A percentile compares a stretch with the other conserved stretches of the same genome.
These are phyloP conservation scores for Rhynchospora tenuis DNA, from an alignment of 176 grass and related monocot species.

Conservation along the genomic window DNA sequence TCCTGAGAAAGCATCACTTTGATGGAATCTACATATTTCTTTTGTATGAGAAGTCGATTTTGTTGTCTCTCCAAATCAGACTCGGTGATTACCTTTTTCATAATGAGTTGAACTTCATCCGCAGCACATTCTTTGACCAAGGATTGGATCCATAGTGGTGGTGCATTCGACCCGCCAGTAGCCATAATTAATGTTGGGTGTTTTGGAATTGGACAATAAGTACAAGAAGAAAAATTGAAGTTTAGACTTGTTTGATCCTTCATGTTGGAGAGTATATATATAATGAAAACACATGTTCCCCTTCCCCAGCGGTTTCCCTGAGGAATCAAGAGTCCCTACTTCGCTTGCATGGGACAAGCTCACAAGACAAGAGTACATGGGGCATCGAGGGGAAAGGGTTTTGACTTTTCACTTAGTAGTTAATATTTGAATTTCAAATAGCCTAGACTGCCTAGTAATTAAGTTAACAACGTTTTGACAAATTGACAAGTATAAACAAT, in stretches of 20 bases:
- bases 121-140: not conserved
- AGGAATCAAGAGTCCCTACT: not conserved
- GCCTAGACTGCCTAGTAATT: too few relatives aligned
- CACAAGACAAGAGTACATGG: not conserved
- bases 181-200: not conserved
- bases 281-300: not conserved
- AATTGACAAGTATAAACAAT: not conserved
- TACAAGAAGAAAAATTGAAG: conserved; percentile 9
- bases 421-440: not conserved
- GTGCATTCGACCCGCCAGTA: not conserved
- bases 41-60: not conserved
- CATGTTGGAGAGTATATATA: not conserved
- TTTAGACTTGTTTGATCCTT: not conserved
- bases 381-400: not conserved
- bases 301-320: not conserved
- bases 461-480: not conserved
- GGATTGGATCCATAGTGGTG: not conserved
- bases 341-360: not conserved
- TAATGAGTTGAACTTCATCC: not conserved
- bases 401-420: not conserved
- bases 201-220: not conserved
- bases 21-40: not conserved
- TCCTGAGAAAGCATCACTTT: not conserved
- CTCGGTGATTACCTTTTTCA: not conserved
- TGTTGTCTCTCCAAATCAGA: not conserved